Evolutionary conservation across 129 eudicot genomes (phyloP).

Genomic region (Helianthus tuberosus): DNA sequence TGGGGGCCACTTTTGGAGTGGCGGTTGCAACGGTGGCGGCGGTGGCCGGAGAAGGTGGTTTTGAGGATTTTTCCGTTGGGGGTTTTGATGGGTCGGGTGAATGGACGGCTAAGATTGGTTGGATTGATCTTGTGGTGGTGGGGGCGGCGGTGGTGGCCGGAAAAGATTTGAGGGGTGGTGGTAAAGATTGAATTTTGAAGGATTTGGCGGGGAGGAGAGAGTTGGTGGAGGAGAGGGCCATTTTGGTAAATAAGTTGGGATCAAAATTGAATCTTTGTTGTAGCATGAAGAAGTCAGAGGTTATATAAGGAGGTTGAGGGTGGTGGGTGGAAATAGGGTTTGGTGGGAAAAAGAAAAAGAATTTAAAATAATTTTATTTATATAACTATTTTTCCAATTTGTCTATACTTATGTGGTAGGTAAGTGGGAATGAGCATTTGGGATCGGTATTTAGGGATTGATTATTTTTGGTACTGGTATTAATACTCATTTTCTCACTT

Average conservation of each 20-base stretch:
- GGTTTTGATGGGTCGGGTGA: constrained; percentile 58
- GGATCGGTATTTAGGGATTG: too few relatives aligned
- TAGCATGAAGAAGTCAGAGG: constrained; percentile 4
- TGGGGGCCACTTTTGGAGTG: constrained; percentile 29
- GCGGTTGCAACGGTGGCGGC: constrained; percentile 45
- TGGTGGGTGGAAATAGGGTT: too few relatives aligned
- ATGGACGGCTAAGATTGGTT: constrained; percentile 72
- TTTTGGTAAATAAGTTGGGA: constrained; percentile 6
- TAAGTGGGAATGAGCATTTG: too few relatives aligned
- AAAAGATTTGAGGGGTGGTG: not conserved
- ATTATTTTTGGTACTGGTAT: too few relatives aligned
- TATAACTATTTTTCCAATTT: too few relatives aligned
- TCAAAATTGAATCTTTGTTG: not conserved
- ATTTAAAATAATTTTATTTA: too few relatives aligned
- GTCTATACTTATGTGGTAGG: too few relatives aligned
- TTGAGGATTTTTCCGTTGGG: constrained; percentile 31
- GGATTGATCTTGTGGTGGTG: constrained; percentile 33
- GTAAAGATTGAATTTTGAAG: constrained; percentile 32
- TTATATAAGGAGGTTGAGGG: not conserved
- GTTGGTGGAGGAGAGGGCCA: constrained; percentile 25
- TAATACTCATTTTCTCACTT: too few relatives aligned
- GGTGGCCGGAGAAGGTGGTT: constrained; percentile 38
- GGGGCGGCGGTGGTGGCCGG: constrained; percentile 32
- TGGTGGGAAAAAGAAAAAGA: too few relatives aligned
- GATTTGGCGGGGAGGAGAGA: constrained; percentile 52